Evolutionary conservation across 2,329 filamentous ascomycete species (phyloP), one percentile per base, ranked within the genome.

Genomic region (Myriosclerotinia duriaeana): DNA sequence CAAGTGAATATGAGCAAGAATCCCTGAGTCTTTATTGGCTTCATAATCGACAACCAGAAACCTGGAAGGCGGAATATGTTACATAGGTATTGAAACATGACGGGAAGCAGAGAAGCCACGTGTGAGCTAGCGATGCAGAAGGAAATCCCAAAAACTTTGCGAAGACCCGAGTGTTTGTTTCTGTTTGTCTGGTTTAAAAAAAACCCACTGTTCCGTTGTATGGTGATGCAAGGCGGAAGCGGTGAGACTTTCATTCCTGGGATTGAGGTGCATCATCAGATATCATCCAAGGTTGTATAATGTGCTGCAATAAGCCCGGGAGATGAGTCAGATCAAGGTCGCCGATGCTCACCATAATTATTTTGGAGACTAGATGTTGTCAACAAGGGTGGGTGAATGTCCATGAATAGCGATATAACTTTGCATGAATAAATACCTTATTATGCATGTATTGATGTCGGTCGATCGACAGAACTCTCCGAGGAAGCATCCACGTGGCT

Each of bases 321-420:
- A n/a, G 55, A 59, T 46, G 40, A 59, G 55, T 59, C 55, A 59
- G 55, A 59, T n/a, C 1, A 46, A 59, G 55, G 55, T 59, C 55
- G 55, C 26, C 40, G 55, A 59, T 59, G 40, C 40, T 59, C 40
- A 46, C 17, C 5, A 40, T 11, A 14, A 40, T 26, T 26, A 17
- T 55, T 46, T 15, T 3, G 26, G 26, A n/a, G 6, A 6, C 17
- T 59, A 9, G 26, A 30, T 53, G 14, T 6, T 14, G 17, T 59
- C 12, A 36, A n/a, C 40, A 50, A 59, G 26, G 20, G n/a, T 55
- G 7, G 36, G n/a, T 15, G 40, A 40, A 55, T 40, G 36, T 55
- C 36, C 40, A 20, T n/a, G 5, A 4, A 59, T 34, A 14, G 11
- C 1, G 40, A 46, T 46, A 14, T 7, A 46, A 14, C 5, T 20